A percentile compares a stretch with the other conserved stretches of the same genome.
Conservation (phyloP, 768 basidiomycete genomes). For the Boletus barrowsii region DNA sequence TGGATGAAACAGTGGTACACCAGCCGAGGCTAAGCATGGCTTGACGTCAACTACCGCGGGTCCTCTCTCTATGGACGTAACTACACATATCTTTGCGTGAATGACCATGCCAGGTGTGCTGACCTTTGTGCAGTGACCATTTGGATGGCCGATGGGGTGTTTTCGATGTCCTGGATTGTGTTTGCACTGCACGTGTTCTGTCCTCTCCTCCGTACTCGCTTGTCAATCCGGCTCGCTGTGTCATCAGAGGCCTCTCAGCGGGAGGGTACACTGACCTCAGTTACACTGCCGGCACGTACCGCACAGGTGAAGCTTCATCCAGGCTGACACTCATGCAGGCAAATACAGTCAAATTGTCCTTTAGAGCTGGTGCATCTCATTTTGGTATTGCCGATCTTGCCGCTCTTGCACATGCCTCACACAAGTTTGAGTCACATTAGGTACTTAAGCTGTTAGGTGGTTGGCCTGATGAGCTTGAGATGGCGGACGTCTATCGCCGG, state of each 20-base stretch:
- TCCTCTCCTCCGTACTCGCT: neutral
- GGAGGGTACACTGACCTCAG: slow-evolving; percentile 2
- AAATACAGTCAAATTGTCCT: neutral
- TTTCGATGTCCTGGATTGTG: neutral
- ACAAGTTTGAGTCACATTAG: slow-evolving; percentile 4
- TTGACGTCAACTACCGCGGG: slow-evolving; percentile 5
- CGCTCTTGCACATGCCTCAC: neutral
- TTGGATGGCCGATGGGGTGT: slow-evolving; percentile 2
- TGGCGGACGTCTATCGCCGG: neutral
- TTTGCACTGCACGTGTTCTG: neutral
- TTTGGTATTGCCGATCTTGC: neutral
- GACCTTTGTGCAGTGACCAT: neutral
- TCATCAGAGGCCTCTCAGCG: neutral
- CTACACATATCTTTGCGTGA: neutral
- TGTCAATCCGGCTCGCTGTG: neutral
- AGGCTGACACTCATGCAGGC: too few relatives aligned
- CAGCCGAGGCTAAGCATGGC: slow-evolving; percentile 5
- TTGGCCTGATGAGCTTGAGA: neutral
- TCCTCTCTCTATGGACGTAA: slow-evolving; percentile 3
- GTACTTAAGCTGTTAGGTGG: neutral
- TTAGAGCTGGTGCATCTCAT: neutral
- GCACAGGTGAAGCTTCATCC: neutral
- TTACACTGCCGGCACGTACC: neutral
- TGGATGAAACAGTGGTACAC: slow-evolving; percentile 4
- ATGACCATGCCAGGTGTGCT: neutral